These are phyloP conservation scores for Manihot esculenta DNA, from an alignment of 441 rosid genomes.

Conservation along the genomic window DNA sequence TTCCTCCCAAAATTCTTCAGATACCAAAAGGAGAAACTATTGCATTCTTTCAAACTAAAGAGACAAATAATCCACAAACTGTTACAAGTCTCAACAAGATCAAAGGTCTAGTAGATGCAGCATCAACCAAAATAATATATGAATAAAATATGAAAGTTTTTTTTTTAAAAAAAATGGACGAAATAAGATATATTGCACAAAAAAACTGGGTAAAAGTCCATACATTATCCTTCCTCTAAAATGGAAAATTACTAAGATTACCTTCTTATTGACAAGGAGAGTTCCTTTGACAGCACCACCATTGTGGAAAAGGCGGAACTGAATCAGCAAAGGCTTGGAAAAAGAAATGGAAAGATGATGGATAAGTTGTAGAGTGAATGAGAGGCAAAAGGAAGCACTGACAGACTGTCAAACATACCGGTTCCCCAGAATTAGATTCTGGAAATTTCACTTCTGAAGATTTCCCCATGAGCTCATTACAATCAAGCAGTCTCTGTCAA, in stretches of 20 bases:
- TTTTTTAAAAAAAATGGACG: too few species aligned
- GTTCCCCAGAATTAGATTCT: conserved; percentile 29
- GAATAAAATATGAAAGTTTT: neutral
- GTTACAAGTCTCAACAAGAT: neutral
- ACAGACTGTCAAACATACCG: conserved; percentile 30
- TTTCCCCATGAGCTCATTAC: neutral
- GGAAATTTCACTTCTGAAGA: neutral
- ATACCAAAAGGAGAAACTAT: neutral
- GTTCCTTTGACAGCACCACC: conserved; percentile 82
- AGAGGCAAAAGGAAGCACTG: conserved; percentile 1
- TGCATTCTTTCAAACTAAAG: neutral
- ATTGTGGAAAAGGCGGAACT: conserved; percentile 62
- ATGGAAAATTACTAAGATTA: conserved; percentile 18
- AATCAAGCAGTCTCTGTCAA: neutral
- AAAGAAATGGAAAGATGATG: conserved; percentile 8
- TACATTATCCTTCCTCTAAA: neutral
- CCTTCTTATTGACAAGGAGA: conserved; percentile 63
- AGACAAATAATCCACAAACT: neutral
- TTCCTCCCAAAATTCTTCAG: too few species aligned
- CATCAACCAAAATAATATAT: neutral
- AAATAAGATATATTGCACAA: too few species aligned
- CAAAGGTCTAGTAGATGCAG: neutral
- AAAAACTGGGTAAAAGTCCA: neutral
- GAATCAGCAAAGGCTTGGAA: conserved; percentile 75
- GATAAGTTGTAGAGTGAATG: conserved; percentile 5